These are phyloP conservation scores for Leishmania martiniquensis DNA, from an alignment of 208 protist genomes.

Conservation along the genomic window DNA sequence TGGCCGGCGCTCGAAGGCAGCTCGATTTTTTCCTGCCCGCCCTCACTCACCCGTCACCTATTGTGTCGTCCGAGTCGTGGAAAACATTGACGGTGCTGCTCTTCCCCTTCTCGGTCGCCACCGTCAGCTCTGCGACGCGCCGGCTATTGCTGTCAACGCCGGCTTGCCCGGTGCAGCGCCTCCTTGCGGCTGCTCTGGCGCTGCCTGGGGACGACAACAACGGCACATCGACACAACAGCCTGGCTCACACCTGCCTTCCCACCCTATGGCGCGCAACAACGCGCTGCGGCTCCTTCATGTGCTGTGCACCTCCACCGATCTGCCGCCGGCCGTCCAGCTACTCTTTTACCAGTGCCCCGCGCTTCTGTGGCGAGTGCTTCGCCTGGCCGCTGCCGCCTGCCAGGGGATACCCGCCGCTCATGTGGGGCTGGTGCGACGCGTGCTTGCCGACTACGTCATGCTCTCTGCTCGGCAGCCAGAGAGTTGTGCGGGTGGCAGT, in stretches of 20 bases:
- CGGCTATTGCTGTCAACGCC: conserved; percentile 13
- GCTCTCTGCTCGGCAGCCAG: neutral
- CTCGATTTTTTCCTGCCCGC: conserved; percentile 25
- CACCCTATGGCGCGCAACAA: conserved; percentile 31
- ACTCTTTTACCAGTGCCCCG: conserved; percentile 56
- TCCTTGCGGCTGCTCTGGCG: conserved; percentile 25
- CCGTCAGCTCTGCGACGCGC: neutral
- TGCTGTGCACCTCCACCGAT: conserved; percentile 23
- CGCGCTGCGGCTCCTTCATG: conserved; percentile 28
- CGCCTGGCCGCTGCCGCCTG: conserved; percentile 25
- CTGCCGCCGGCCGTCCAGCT: conserved; percentile 24
- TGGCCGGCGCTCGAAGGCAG: neutral
- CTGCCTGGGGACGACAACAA: conserved; percentile 13
- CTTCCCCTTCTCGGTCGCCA: neutral
- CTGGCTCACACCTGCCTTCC: neutral
- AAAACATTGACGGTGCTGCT: conserved; percentile 42
- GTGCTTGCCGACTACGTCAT: conserved; percentile 36
- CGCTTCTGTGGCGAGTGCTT: conserved; percentile 60
- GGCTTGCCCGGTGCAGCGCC: conserved; percentile 23
- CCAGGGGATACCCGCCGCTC: conserved; percentile 12
- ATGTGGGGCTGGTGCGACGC: conserved; percentile 20
- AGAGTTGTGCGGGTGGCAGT: neutral
- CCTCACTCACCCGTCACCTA: conserved; percentile 33
- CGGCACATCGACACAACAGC: neutral
- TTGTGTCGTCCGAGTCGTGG: conserved; percentile 59